phyloP scores from a whole-genome alignment of 2,329 filamentous ascomycete genomes.

The Davidsoniella neocaledoniae region DNA sequence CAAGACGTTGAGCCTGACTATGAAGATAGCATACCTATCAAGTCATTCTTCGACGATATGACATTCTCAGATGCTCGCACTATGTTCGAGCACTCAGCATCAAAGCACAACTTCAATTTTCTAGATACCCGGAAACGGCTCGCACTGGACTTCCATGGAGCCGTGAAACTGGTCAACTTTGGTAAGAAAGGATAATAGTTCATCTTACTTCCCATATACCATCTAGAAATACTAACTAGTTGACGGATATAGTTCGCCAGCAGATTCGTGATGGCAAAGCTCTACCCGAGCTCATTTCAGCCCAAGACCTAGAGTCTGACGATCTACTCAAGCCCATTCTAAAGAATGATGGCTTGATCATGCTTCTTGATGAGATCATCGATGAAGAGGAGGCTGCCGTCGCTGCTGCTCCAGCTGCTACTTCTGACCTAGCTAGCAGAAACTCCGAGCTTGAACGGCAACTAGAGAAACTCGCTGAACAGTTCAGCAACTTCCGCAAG shows the following conservation, averaged over 20 bases:
- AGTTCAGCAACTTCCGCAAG: slow-evolving; percentile 48
- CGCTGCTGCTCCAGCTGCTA: neutral
- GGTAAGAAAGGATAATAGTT: slow-evolving; percentile 18
- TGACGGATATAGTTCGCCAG: slow-evolving; percentile 26
- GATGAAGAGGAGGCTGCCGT: slow-evolving; percentile 24
- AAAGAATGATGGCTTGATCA: slow-evolving; percentile 77
- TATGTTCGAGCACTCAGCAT: slow-evolving; percentile 54
- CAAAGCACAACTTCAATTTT: slow-evolving; percentile 51
- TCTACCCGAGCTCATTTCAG: slow-evolving; percentile 41
- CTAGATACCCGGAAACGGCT: slow-evolving; percentile 37
- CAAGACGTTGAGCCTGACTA: slow-evolving; percentile 44
- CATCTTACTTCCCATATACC: neutral
- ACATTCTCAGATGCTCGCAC: slow-evolving; percentile 45
- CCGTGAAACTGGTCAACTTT: slow-evolving; percentile 61
- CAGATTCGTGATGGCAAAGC: slow-evolving; percentile 26
- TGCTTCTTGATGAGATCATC: slow-evolving; percentile 64
- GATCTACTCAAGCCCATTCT: slow-evolving; percentile 68
- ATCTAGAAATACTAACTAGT: neutral
- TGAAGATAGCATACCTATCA: slow-evolving; percentile 40
- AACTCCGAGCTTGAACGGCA: slow-evolving; percentile 32
- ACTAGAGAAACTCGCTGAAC: slow-evolving; percentile 41
- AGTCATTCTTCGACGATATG: slow-evolving; percentile 51
- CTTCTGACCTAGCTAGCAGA: slow-evolving; percentile 11
- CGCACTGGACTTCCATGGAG: slow-evolving; percentile 54
- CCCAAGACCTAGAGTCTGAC: slow-evolving; percentile 55